Base-by-base conservation (phyloP, 2,329 filamentous ascomycete species). In the Colletotrichum kahawae region DNA sequence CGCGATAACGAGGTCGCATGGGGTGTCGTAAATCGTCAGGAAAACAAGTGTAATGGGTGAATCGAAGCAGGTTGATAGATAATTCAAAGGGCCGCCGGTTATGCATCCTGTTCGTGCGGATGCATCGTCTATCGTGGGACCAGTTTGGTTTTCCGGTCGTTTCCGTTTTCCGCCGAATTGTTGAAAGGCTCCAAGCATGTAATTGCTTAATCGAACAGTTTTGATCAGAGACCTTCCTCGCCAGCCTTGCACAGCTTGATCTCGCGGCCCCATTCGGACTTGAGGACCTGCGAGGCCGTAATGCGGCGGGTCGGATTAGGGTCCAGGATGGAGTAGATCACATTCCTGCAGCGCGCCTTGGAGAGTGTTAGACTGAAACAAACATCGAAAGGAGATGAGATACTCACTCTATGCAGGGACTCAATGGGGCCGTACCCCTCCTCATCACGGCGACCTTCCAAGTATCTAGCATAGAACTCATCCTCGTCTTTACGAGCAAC, bases 311-410 rank as follows among this genome's bases (percentile, higher is more conserved):
- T 92, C 31, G 97, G 95, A 83, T 98, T 98, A 34, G 97, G 97
- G 82, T 99, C 97, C 60, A 99, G 90, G 78, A 99, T 98, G 27
- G 96, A 98, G 87, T 99, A 99, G 82, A 99, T 98, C 81, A 99
- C 97, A 81, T 99, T 99, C 77, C 97, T 94, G 86, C 97, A 99
- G 80, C 96, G 95, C 79, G 96, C 96, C 96, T 98, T 78, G 18
- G 13, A 43, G 12, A 7, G 21, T 67, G 13, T 69, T 59, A 27
- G 21, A 48, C 12, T 16, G 24, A 36, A n/a, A 24, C 27, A 10
- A 18, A 16, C 14, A 38, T 38, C n/a, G 36, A 67, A 48, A 64
- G 43, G 69, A 16, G 14, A 13, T 18, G 51, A 8, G 43, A 14
- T 31, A 89, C 95, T 91, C 91, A 98, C 96, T 87, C 96, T 91